Percentiles rank a stretch among this genome's conserved stretches.
These are phyloP conservation scores for Ophiostoma quercus DNA, from an alignment of 2,329 filamentous ascomycete species.

Conservation along the genomic window DNA sequence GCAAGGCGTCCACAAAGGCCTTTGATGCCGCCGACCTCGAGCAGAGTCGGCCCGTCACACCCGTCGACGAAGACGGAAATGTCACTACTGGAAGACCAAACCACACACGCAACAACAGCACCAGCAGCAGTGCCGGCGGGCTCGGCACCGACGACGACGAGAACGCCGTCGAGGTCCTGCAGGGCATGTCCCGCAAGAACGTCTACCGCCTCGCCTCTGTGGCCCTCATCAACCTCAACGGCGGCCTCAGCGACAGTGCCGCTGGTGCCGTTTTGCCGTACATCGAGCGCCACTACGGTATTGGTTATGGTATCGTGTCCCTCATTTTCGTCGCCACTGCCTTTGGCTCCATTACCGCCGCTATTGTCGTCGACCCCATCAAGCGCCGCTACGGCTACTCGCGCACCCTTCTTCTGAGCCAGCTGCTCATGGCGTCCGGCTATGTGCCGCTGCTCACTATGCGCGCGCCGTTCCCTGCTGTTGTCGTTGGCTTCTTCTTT, in stretches of 20 bases:
- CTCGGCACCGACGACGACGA: slow-evolving; percentile 23
- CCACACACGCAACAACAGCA: background rate
- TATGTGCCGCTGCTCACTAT: slow-evolving; percentile 61
- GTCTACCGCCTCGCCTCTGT: slow-evolving; percentile 61
- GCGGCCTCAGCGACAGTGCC: slow-evolving; percentile 69
- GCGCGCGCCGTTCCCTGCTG: slow-evolving; percentile 61
- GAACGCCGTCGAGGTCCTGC: slow-evolving; percentile 44
- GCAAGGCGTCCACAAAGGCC: slow-evolving; percentile 18
- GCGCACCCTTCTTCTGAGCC: slow-evolving; percentile 55
- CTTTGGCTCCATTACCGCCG: slow-evolving; percentile 68
- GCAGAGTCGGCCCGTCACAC: slow-evolving; percentile 49
- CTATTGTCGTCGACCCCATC: slow-evolving; percentile 61
- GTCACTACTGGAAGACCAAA: slow-evolving; percentile 23
- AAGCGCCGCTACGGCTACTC: slow-evolving; percentile 60
- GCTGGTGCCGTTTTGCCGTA: slow-evolving; percentile 76
- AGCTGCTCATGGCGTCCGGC: slow-evolving; percentile 52
- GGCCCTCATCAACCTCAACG: slow-evolving; percentile 61
- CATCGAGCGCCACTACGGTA: slow-evolving; percentile 67
- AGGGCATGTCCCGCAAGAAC: slow-evolving; percentile 62
- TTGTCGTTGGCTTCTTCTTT: slow-evolving; percentile 65
- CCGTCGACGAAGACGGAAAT: slow-evolving; percentile 28
- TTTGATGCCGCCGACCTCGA: slow-evolving; percentile 41
- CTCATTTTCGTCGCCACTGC: slow-evolving; percentile 77
- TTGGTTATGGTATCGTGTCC: slow-evolving; percentile 73
- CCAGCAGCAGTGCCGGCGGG: background rate